Evolutionary conservation across 148 eudicot species (phyloP).

Genomic region (Diospyros kaki): DNA sequence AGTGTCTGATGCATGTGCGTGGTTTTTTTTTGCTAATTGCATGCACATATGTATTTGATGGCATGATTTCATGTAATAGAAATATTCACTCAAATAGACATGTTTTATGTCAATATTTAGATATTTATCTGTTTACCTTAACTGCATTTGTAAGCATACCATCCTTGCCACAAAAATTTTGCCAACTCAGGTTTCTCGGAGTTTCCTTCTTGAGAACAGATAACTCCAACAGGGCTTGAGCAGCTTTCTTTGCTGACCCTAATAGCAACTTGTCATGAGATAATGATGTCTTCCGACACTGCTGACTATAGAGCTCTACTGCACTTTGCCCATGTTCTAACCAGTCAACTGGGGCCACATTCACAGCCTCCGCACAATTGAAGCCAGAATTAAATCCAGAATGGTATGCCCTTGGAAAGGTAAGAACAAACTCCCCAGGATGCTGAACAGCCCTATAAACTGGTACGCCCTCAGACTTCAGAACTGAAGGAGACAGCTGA

Average conservation of each 20-base stretch:
- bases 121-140: constrained; percentile 30
- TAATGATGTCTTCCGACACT: constrained; percentile 51
- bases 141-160: constrained; percentile 52
- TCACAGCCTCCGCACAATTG: constrained; percentile 73
- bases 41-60: not conserved
- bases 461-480: constrained; percentile 57
- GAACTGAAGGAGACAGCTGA: constrained; percentile 55
- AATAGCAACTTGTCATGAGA: constrained; percentile 66
- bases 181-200: constrained; percentile 37
- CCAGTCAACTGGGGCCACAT: constrained; percentile 71
- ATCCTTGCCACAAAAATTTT: constrained; percentile 45
- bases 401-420: constrained; percentile 71
- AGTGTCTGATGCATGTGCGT: not conserved
- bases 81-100: too few species aligned
- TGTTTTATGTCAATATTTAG: not conserved
- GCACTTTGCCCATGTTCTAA: constrained; percentile 59
- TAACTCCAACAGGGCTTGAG: constrained; percentile 38
- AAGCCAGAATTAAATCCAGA: constrained; percentile 68
- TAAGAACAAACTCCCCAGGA: constrained; percentile 61
- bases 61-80: too few species aligned
- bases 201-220: constrained; percentile 25
- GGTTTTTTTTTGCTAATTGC: not conserved
- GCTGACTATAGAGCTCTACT: constrained; percentile 54
- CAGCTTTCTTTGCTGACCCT: constrained; percentile 46
- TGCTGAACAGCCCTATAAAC: constrained; percentile 51